Percentiles rank a stretch among this genome's conserved stretches.
phyloP scores from a whole-genome alignment of 805 yeast genomes.

The Millerago galiae region DNA sequence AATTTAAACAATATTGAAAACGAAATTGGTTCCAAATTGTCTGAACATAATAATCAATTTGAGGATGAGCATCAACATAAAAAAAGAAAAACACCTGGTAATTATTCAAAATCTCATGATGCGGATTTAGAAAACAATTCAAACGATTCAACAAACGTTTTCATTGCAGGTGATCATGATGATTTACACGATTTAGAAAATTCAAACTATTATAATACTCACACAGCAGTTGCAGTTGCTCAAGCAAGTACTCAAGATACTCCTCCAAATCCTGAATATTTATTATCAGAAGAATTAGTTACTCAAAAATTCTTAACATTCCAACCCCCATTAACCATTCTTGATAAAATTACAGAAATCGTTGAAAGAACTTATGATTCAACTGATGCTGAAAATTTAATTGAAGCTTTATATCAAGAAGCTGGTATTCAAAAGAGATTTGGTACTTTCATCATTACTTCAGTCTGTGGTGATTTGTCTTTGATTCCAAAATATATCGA shows the following conservation, averaged over 20 bases:
- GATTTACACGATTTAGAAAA: slow-evolving; percentile 16
- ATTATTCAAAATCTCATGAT: slow-evolving; percentile 6
- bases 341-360: slow-evolving; percentile 32
- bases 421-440: slow-evolving; percentile 37
- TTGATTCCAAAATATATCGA: slow-evolving; percentile 37
- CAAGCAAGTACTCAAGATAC: slow-evolving; percentile 17
- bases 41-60: slow-evolving; percentile 18
- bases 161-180: slow-evolving; percentile 19
- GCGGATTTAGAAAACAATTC: slow-evolving; percentile 2
- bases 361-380: slow-evolving; percentile 34
- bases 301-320: slow-evolving; percentile 30
- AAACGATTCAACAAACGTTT: slow-evolving; percentile 14
- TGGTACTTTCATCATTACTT: slow-evolving; percentile 36
- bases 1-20: slow-evolving; percentile 20
- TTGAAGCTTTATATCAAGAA: slow-evolving; percentile 34
- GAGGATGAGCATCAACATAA: slow-evolving; percentile 10
- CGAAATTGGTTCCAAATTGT: slow-evolving; percentile 15
- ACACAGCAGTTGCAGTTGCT: slow-evolving; percentile 23
- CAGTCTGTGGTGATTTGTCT: slow-evolving; percentile 38
- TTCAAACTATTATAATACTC: slow-evolving; percentile 3
- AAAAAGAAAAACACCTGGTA: slow-evolving; percentile 13
- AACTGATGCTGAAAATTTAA: slow-evolving; percentile 37
- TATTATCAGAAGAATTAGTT: slow-evolving; percentile 30
- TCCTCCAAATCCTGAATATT: slow-evolving; percentile 21
- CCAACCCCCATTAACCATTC: slow-evolving; percentile 27